A percentile compares a stretch with the other conserved stretches of the same genome.
Evolutionary conservation across 106 monocot species (phyloP).

Genomic region (Dendrobium officinale): DNA sequence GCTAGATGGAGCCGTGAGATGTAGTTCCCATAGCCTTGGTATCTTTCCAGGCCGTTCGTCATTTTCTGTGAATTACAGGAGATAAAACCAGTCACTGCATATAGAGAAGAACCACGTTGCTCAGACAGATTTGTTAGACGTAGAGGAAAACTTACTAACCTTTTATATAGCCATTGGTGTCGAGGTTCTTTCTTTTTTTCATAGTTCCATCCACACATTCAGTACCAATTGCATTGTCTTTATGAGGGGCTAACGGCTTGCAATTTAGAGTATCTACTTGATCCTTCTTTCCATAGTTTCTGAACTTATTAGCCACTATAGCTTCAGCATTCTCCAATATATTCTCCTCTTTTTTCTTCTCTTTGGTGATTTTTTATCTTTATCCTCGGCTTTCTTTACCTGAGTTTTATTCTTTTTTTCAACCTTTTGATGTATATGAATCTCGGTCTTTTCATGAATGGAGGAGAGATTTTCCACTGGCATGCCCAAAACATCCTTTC

Average conservation of each 20-base stretch:
- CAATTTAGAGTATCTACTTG: constrained; percentile 13
- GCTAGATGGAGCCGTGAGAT: not conserved
- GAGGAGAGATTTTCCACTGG: no score
- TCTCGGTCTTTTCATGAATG: no score
- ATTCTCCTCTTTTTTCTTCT: constrained; percentile 27
- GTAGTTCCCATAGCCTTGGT: constrained; percentile 7
- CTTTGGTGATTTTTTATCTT: constrained; percentile 6
- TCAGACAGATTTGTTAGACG: not conserved
- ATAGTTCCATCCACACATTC: constrained; percentile 8
- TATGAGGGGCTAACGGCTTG: constrained; percentile 22
- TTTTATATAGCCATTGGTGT: constrained; percentile 47
- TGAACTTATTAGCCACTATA: constrained; percentile 14
- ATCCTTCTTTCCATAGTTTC: constrained; percentile 21
- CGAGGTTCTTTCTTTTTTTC: constrained; percentile 44
- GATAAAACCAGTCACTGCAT: constrained; percentile 4
- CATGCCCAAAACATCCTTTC: no score
- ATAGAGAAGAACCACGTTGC: not conserved
- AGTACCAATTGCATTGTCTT: constrained; percentile 5
- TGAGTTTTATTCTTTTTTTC: no score
- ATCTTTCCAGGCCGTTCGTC: constrained; percentile 42
- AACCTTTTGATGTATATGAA: no score
- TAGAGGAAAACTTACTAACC: constrained; percentile 33
- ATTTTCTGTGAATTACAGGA: constrained; percentile 49
- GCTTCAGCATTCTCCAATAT: constrained; percentile 17
- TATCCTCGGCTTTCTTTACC: no score